phyloP scores from a whole-genome alignment of 2,329 filamentous ascomycete species.

The Colletotrichum echinochloae region DNA sequence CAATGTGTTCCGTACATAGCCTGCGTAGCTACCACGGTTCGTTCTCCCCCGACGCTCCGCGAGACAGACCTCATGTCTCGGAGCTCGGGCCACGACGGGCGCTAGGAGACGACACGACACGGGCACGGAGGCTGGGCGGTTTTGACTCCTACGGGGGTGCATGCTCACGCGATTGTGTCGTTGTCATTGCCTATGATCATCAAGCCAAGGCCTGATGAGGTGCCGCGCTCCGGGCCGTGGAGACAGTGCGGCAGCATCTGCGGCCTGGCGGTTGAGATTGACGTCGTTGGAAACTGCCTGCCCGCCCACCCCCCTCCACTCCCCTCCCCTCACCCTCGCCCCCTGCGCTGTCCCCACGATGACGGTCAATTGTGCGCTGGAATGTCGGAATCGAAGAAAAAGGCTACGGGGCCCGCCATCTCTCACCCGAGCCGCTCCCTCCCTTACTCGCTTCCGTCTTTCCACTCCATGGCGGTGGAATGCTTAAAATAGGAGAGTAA shows the following conservation, averaged over 20 bases:
- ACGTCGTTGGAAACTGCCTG: constrained; percentile 1
- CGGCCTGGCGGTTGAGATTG: background rate
- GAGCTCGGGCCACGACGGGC: background rate
- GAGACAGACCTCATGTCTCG: background rate
- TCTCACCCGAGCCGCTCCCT: background rate
- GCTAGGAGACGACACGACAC: background rate
- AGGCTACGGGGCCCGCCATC: background rate
- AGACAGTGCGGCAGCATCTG: constrained; percentile 3
- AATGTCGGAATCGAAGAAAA: background rate
- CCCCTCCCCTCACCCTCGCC: background rate
- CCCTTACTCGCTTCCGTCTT: background rate
- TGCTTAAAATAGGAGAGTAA: background rate
- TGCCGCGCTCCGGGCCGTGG: constrained; percentile 27
- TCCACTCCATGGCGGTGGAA: background rate
- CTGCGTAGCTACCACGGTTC: background rate
- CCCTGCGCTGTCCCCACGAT: too few relatives aligned
- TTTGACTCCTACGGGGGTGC: background rate
- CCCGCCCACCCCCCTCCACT: background rate
- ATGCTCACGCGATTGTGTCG: too few relatives aligned
- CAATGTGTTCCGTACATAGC: too few relatives aligned
- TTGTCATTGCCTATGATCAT: constrained; percentile 1
- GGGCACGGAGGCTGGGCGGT: background rate
- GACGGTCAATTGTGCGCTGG: constrained; percentile 5
- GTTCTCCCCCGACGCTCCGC: background rate
- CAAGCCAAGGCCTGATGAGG: constrained; percentile 16